Base-by-base conservation (phyloP, 2,329 filamentous ascomycete species). In the Verticillium isaacii region DNA sequence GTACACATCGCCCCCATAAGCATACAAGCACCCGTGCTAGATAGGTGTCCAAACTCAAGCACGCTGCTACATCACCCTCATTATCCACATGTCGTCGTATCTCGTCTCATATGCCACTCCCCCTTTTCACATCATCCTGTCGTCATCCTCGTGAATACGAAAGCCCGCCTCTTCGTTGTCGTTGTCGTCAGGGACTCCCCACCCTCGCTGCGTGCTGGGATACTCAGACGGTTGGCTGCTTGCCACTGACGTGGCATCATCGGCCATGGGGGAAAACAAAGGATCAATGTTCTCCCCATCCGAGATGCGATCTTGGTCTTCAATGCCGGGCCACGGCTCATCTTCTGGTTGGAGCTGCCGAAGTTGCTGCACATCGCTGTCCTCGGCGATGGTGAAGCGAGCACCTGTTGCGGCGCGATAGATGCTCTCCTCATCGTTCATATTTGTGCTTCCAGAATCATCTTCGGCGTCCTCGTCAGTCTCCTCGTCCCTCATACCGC, bases 181-280 rank as follows among this genome's bases (percentile, higher is more conserved):
- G n/a, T 66, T 63, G 19, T 68, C 67, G 29, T 67, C 68, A 6
- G 73, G 72, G 12, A 68, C 55, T 29, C 67, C 65, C 77, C 77
- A 81, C 9, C 74, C 73, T 17, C 71, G 74, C 63, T 82, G 80
- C 14, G 78, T 84, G 68, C 79, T 84, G 6, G 82, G 80, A 66
- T 86, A 86, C 67, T 86, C 84, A 19, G 80, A 83, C 1, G 84
- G 84, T 66, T 78, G 77, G 69, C 82, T 83, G 67, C 82, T 85
- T 36, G 64, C 67, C 50, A 77, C 72, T 36, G 63, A 65, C 60
- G 75, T 78, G 52, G 65, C 65, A 32, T 66, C 71, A 5, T 76
- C 75, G 17, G 61, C 66, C 17, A 65, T 57, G 56, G 66, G 59
- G 6, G 60, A 63, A 41, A 65, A 71, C 9, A 67, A 65, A 2